Base-by-base conservation (phyloP, 371 early-diverging fungal genomes). In the Paraphysoderma sedebokerense region DNA sequence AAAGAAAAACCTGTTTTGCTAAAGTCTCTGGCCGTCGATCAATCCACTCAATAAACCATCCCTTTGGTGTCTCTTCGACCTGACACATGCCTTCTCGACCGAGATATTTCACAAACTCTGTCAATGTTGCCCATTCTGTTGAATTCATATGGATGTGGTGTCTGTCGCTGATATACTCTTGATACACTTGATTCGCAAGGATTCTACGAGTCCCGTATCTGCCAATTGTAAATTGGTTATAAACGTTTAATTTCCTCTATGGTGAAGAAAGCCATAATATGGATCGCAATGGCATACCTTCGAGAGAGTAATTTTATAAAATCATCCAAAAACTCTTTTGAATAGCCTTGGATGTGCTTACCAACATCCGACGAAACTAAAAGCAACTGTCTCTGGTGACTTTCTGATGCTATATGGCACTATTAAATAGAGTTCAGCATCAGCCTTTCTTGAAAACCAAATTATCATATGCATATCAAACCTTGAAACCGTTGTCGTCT, bases 61-160 rank as follows among this genome's bases (percentile, higher is more conserved):
- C 95, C 56, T 84, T 78, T 52, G 80, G 82, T 0, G 88, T 79
- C 56, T 92, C 91, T 44, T 93, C 92, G 3, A 92, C 88, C 34
- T 74, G 63, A 45, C 80, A 75, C 32, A 82, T 67, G 22, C 91
- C 90, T 53, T 85, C 78, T 50, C 72, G 66, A 8, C 92, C 93
- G 31, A 97, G 65, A 53, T 82, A 64, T 59, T 74, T 80, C 48
- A 77, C 77, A 57, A 92, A 97, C 38, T 83, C 92, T 3, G 81
- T 65, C 17, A 97, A 63, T 5, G 90, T 70, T 17, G 73, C 65
- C 97, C 97, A 97, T 45, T 71, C 61, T 0, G 97, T 97, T 3
- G 92, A 74, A 54, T 92, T 97, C 93, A 97, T 92, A 60, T 97
- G 97, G 32, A 88, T 55, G 59, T 97, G 97, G 41, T 82, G 62